Conservation (phyloP, 768 basidiomycete species). For the Rhodotorula paludigena region DNA sequence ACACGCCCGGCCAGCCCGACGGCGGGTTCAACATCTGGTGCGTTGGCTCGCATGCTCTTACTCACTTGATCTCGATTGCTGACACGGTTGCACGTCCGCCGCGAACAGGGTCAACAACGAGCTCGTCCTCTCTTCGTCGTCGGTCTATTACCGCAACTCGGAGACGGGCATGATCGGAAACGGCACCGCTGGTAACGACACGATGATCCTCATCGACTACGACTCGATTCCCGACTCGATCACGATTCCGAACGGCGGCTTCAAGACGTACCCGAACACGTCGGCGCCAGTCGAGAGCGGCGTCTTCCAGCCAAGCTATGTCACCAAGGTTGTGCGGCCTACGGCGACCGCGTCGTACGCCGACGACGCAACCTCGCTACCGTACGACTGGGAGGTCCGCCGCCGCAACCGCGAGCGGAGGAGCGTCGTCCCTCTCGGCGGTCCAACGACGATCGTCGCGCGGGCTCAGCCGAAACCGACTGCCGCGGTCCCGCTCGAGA, state of each 20-base stretch:
- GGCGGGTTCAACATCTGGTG: constrained; percentile 49
- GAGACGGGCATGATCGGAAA: neutral
- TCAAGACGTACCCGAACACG: constrained; percentile 5
- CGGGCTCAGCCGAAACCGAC: neutral
- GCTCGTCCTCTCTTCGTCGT: constrained; percentile 35
- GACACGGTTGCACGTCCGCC: neutral
- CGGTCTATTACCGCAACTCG: constrained; percentile 42
- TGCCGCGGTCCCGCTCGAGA: neutral
- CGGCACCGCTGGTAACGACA: neutral
- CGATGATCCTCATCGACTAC: constrained; percentile 30
- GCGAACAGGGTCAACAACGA: constrained; percentile 38
- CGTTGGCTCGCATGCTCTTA: neutral
- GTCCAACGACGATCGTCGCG: neutral
- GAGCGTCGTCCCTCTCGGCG: neutral
- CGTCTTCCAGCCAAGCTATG: constrained; percentile 3
- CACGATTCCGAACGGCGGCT: constrained; percentile 38
- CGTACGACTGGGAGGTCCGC: neutral
- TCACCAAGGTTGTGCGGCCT: constrained; percentile 14
- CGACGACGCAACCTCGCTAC: neutral
- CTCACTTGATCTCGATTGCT: neutral
- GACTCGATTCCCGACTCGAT: constrained; percentile 24
- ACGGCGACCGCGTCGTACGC: neutral
- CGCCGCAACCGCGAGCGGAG: constrained; percentile 2
- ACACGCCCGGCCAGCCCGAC: constrained; percentile 64
- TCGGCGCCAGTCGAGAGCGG: too few species aligned